These are phyloP conservation scores for Pleurotus sapidus DNA, from an alignment of 768 basidiomycete species.

Conservation along the genomic window DNA sequence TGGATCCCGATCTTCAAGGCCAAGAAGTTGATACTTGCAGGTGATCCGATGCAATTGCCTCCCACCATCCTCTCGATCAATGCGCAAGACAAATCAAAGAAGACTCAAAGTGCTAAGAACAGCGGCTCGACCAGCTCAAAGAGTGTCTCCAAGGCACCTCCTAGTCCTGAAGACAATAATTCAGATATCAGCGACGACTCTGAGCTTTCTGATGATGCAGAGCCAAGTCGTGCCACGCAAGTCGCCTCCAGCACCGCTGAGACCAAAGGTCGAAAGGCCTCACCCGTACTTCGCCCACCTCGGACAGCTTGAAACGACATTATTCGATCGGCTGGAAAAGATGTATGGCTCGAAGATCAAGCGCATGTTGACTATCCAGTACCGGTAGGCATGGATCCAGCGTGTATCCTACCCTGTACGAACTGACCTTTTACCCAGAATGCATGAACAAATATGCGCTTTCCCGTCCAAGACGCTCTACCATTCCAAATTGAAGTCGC, in stretches of 20 bases:
- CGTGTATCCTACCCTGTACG: neutral
- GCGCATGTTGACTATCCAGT: constrained; percentile 86
- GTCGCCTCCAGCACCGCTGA: constrained; percentile 9
- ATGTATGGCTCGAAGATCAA: constrained; percentile 87
- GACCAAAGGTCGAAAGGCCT: constrained; percentile 12
- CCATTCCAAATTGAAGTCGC: constrained; percentile 62
- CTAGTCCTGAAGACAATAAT: neutral
- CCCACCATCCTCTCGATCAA: constrained; percentile 83
- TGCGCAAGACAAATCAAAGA: constrained; percentile 28
- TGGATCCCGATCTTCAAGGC: constrained; percentile 96
- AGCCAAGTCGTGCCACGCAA: neutral
- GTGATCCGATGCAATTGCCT: constrained; percentile 94
- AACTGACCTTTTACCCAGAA: constrained; percentile 39
- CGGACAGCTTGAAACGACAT: constrained; percentile 79
- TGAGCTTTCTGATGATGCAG: neutral
- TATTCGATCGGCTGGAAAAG: constrained; percentile 88
- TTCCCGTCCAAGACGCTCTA: constrained; percentile 89
- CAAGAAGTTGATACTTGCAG: constrained; percentile 86
- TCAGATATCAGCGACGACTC: constrained; percentile 6
- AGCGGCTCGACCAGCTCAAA: neutral
- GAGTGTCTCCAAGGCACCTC: constrained; percentile 11
- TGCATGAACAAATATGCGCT: constrained; percentile 82
- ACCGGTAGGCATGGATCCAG: constrained; percentile 51
- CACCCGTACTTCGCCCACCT: constrained; percentile 47
- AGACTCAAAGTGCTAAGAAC: constrained; percentile 11